Conservation (phyloP, 106 monocot species). For the Dendrobium huoshanense region DNA sequence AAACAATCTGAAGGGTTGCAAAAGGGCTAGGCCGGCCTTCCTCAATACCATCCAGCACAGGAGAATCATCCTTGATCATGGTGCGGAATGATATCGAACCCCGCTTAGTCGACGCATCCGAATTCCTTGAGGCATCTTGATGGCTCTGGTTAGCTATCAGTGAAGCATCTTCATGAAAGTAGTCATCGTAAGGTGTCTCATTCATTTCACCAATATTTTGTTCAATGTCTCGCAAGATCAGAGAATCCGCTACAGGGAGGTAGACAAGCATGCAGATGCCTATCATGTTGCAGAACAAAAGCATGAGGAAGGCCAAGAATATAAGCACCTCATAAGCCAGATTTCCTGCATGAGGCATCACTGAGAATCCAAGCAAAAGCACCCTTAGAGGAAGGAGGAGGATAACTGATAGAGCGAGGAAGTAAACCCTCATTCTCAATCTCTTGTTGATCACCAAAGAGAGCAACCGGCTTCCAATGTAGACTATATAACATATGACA, state of each 20-base stretch:
- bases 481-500: conserved; percentile 28
- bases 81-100: conserved; percentile 72
- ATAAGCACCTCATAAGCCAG: conserved; percentile 36
- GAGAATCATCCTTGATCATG: conserved; percentile 44
- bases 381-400: conserved; percentile 46
- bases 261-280: conserved; percentile 65
- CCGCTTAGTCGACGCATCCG: conserved; percentile 49
- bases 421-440: conserved; percentile 22
- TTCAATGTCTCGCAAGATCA: conserved; percentile 30
- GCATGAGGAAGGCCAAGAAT: conserved; percentile 57
- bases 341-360: conserved; percentile 37
- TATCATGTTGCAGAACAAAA: conserved; percentile 28
- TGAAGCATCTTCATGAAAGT: conserved; percentile 44
- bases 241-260: conserved; percentile 58
- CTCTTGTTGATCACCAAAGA: conserved; percentile 33
- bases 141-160: conserved; percentile 32
- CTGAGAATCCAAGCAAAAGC: conserved; percentile 57
- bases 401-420: conserved; percentile 22
- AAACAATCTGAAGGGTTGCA: conserved; percentile 24
- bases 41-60: conserved; percentile 15
- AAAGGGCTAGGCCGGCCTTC: conserved; percentile 11
- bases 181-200: conserved; percentile 61
- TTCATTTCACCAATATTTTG: conserved; percentile 22
- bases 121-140: conserved; percentile 36
- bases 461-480: conserved; percentile 28